These are phyloP conservation scores for Cyclostephanos invisitatus DNA, from an alignment of 108 stramenopile genomes.

Conservation along the genomic window DNA sequence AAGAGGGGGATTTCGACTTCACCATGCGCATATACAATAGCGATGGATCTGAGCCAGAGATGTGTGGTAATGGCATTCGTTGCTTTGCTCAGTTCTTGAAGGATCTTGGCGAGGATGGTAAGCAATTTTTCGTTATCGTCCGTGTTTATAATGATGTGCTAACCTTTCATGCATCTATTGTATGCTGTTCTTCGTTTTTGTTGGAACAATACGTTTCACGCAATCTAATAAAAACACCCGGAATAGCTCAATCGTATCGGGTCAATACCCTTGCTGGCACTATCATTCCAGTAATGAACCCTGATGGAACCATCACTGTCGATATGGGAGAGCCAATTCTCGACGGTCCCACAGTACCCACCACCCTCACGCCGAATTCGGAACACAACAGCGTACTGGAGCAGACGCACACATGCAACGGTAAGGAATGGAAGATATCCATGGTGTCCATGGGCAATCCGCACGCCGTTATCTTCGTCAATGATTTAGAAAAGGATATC, in stretches of 20 bases:
- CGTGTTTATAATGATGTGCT: no score
- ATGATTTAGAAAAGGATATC: slow-evolving; percentile 86
- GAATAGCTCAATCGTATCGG: slow-evolving; percentile 70
- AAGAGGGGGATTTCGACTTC: slow-evolving; percentile 83
- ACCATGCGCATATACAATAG: slow-evolving; percentile 97
- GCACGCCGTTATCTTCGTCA: slow-evolving; percentile 93
- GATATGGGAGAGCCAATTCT: slow-evolving; percentile 96
- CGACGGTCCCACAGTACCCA: slow-evolving; percentile 83
- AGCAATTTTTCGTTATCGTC: slow-evolving; percentile 7
- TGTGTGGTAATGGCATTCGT: slow-evolving; percentile 99
- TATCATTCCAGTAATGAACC: slow-evolving; percentile 93
- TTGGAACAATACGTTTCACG: slow-evolving; percentile 14
- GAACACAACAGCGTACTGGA: slow-evolving; percentile 83
- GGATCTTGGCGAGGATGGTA: slow-evolving; percentile 85
- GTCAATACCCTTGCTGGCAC: slow-evolving; percentile 92
- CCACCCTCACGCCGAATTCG: slow-evolving; percentile 78
- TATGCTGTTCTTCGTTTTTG: neutral
- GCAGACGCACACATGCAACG: slow-evolving; percentile 77
- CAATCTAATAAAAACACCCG: slow-evolving; percentile 4
- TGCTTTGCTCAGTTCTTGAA: slow-evolving; percentile 93
- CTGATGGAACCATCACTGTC: slow-evolving; percentile 91
- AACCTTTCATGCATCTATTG: slow-evolving; percentile 4
- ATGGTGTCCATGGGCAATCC: slow-evolving; percentile 98
- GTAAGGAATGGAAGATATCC: slow-evolving; percentile 89
- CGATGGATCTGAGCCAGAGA: slow-evolving; percentile 95